These are phyloP conservation scores for Orbilia javanica DNA, from an alignment of 2,329 filamentous ascomycete genomes.

Conservation along the genomic window DNA sequence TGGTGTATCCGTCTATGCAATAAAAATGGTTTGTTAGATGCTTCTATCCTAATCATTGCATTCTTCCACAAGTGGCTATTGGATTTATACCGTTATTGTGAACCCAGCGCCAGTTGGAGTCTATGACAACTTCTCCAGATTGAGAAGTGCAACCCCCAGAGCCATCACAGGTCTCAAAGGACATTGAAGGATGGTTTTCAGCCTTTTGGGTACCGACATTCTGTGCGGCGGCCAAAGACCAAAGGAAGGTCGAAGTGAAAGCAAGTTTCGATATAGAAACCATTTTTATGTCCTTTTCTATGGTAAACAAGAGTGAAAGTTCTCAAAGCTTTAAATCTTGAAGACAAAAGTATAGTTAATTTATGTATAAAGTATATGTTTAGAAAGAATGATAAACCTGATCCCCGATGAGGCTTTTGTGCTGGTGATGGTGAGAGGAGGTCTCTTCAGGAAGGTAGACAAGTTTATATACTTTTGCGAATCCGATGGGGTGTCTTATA, in stretches of 20 bases:
- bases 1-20: slow-evolving; percentile 65
- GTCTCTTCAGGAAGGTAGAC: neutral
- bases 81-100: slow-evolving; percentile 64
- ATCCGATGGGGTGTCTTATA: too few relatives aligned
- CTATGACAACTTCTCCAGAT: slow-evolving; percentile 70
- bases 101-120: slow-evolving; percentile 70
- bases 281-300: slow-evolving; percentile 37
- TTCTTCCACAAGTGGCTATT: neutral
- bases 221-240: slow-evolving; percentile 65
- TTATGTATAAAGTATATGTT: slow-evolving; percentile 2
- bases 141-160: slow-evolving; percentile 70
- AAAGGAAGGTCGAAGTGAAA: slow-evolving; percentile 48
- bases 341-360: slow-evolving; percentile 1
- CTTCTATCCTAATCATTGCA: too few relatives aligned
- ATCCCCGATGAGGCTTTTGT: slow-evolving; percentile 39
- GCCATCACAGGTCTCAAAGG: slow-evolving; percentile 70
- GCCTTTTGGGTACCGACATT: slow-evolving; percentile 68
- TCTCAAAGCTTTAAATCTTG: slow-evolving; percentile 9
- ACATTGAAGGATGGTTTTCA: slow-evolving; percentile 70
- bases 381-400: slow-evolving; percentile 27
- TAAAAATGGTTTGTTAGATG: slow-evolving; percentile 12
- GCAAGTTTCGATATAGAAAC: slow-evolving; percentile 46
- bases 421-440: slow-evolving; percentile 30
- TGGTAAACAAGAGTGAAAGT: neutral
- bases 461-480: slow-evolving; percentile 30